These are phyloP conservation scores for Boletales sp. DNA, from an alignment of 768 basidiomycete genomes.

Conservation along the genomic window DNA sequence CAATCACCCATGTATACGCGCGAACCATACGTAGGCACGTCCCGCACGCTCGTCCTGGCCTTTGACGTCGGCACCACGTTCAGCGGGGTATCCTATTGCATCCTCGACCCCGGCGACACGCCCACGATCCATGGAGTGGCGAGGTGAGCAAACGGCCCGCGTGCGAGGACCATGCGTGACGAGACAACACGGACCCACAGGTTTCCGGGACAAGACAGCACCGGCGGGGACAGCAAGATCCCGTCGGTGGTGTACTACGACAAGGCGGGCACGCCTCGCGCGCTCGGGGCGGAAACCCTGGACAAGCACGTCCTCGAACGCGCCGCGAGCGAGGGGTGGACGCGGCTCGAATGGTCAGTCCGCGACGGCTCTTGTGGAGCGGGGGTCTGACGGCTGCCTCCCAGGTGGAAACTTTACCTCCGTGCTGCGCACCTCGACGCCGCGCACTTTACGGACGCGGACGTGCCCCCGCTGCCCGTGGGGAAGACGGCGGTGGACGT, in stretches of 20 bases:
- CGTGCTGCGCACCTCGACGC: slow-evolving; percentile 25
- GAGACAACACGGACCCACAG: too few relatives aligned
- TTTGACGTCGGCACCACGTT: too few relatives aligned
- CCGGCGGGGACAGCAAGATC: slow-evolving; percentile 38
- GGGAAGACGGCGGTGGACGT: too few relatives aligned
- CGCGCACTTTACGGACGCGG: slow-evolving; percentile 20
- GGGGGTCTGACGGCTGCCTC: too few relatives aligned
- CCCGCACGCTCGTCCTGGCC: too few relatives aligned
- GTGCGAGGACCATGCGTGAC: too few relatives aligned
- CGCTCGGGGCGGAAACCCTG: slow-evolving; percentile 41
- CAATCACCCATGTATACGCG: too few relatives aligned
- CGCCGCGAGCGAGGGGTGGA: slow-evolving; percentile 37
- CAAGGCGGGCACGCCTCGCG: slow-evolving; percentile 32
- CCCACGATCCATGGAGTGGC: slow-evolving; percentile 21
- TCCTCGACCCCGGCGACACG: slow-evolving; percentile 32
- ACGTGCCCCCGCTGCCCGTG: slow-evolving; percentile 19
- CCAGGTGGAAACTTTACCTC: slow-evolving; percentile 36
- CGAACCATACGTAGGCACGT: too few relatives aligned
- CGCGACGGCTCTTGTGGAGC: too few relatives aligned
- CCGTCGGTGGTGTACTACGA: slow-evolving; percentile 45
- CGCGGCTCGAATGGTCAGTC: slow-evolving; percentile 39
- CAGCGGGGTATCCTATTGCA: too few relatives aligned
- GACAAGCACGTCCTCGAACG: slow-evolving; percentile 30
- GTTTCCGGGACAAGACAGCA: slow-evolving; percentile 34
- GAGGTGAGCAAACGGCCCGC: slow-evolving; percentile 5